Percentiles rank a stretch among this genome's conserved stretches.
phyloP scores from a whole-genome alignment of 768 basidiomycete species.

The Boletus sp. region DNA sequence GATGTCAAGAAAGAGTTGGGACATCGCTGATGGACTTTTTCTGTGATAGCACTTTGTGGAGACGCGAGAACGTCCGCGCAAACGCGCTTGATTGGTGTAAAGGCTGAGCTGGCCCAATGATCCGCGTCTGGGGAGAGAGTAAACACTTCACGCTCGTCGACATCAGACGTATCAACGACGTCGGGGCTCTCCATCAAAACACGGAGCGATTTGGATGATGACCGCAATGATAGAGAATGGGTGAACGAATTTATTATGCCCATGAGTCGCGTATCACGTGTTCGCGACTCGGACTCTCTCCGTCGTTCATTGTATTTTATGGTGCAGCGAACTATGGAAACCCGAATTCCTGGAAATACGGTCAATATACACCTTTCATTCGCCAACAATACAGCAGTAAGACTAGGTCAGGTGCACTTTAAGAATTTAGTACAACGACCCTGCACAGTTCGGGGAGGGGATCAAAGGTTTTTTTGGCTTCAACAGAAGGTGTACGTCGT shows the following conservation, averaged over 20 bases:
- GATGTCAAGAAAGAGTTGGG: neutral
- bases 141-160: slow-evolving; percentile 54
- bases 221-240: too few species aligned
- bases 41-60: neutral
- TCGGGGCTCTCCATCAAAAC: slow-evolving; percentile 31
- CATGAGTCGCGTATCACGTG: slow-evolving; percentile 18
- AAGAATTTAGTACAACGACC: slow-evolving; percentile 4
- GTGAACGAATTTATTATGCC: too few species aligned
- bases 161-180: slow-evolving; percentile 60
- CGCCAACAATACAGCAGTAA: slow-evolving; percentile 18
- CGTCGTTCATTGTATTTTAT: neutral
- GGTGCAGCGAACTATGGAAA: neutral
- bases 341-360: neutral
- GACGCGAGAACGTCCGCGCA: neutral
- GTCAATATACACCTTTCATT: slow-evolving; percentile 9
- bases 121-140: slow-evolving; percentile 12
- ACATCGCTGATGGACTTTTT: neutral
- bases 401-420: slow-evolving; percentile 5
- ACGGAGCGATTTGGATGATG: neutral
- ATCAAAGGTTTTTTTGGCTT: slow-evolving; percentile 1
- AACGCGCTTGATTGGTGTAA: neutral
- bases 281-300: slow-evolving; percentile 1
- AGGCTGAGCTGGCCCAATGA: neutral
- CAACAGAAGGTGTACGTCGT: slow-evolving; percentile 8
- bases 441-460: neutral